A percentile compares a stretch with the other conserved stretches of the same genome.
Evolutionary conservation across 1,284 basidiomycete species (phyloP).

Genomic region (Gymnopus androsaceus): DNA sequence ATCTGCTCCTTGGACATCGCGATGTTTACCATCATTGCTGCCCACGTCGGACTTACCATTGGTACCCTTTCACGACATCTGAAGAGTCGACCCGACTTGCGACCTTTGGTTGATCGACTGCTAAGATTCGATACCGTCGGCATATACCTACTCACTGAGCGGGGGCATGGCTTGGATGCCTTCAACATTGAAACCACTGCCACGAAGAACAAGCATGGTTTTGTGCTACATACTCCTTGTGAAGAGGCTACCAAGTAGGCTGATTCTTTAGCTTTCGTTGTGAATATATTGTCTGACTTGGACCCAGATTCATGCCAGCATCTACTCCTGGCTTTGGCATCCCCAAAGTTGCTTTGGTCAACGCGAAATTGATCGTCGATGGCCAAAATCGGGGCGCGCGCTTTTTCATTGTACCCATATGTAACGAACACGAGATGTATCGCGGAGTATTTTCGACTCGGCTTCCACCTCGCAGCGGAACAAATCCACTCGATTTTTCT

Average conservation of each 20-base stretch:
- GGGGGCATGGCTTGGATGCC: slow-evolving; percentile 60
- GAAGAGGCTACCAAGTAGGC: slow-evolving; percentile 59
- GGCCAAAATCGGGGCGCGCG: slow-evolving; percentile 50
- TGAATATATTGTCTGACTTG: background rate
- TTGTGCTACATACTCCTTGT: slow-evolving; percentile 53
- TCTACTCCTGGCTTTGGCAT: slow-evolving; percentile 54
- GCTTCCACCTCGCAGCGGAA: slow-evolving; percentile 47
- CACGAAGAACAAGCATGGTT: slow-evolving; percentile 48
- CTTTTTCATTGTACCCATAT: slow-evolving; percentile 54
- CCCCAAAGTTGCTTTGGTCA: slow-evolving; percentile 53
- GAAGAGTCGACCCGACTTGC: slow-evolving; percentile 46
- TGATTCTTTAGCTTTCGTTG: background rate
- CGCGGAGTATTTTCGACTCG: slow-evolving; percentile 43
- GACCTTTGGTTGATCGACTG: slow-evolving; percentile 44
- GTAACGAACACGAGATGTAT: slow-evolving; percentile 52
- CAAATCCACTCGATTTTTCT: slow-evolving; percentile 48
- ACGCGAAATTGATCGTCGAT: slow-evolving; percentile 53
- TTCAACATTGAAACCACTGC: slow-evolving; percentile 63
- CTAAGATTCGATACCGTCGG: slow-evolving; percentile 52
- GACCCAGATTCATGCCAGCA: slow-evolving; percentile 57
- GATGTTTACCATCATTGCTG: slow-evolving; percentile 49
- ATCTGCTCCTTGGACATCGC: slow-evolving; percentile 48
- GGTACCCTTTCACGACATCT: slow-evolving; percentile 52
- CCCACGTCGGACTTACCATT: slow-evolving; percentile 49
- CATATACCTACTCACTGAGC: slow-evolving; percentile 53